Percentiles rank a stretch among this genome's conserved stretches.
Evolutionary conservation across 441 rosid genomes (phyloP).

Genomic region (Jatropha multifida): DNA sequence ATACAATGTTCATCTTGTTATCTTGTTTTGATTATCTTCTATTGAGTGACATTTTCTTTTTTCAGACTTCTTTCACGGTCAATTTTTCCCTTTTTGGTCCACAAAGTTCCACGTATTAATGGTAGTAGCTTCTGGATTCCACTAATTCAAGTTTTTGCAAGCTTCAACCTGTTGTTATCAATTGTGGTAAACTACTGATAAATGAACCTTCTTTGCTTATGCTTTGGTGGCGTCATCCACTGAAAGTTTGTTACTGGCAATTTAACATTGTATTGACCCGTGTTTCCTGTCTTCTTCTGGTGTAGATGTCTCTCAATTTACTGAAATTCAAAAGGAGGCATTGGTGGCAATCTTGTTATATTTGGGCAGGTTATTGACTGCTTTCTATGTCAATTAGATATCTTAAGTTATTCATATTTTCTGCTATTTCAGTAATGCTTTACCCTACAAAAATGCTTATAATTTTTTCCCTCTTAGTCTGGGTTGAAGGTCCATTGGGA

Average conservation of each 20-base stretch:
- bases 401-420: background rate
- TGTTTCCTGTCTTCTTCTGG: background rate
- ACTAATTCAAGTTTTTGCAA: slow-evolving; percentile 68
- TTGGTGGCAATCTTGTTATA: slow-evolving; percentile 81
- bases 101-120: slow-evolving; percentile 61
- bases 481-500: slow-evolving; percentile 93
- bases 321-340: slow-evolving; percentile 43
- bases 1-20: background rate
- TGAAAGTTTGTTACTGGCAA: slow-evolving; percentile 5
- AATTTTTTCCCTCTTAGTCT: slow-evolving; percentile 43
- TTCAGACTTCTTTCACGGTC: slow-evolving; percentile 68
- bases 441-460: slow-evolving; percentile 2
- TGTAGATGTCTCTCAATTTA: slow-evolving; percentile 61
- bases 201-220: slow-evolving; percentile 4
- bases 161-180: slow-evolving; percentile 70
- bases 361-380: slow-evolving; percentile 77
- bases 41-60: slow-evolving; percentile 19
- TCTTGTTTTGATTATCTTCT: background rate
- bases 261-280: slow-evolving; percentile 4
- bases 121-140: slow-evolving; percentile 95
- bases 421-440: slow-evolving; percentile 3
- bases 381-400: slow-evolving; percentile 5
- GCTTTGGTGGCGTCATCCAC: background rate
- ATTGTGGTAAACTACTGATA: slow-evolving; percentile 46
- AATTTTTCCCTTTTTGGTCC: slow-evolving; percentile 58